These are phyloP conservation scores for Globisporangium barbulae DNA, from an alignment of 352 stramenopile genomes.

Conservation along the genomic window DNA sequence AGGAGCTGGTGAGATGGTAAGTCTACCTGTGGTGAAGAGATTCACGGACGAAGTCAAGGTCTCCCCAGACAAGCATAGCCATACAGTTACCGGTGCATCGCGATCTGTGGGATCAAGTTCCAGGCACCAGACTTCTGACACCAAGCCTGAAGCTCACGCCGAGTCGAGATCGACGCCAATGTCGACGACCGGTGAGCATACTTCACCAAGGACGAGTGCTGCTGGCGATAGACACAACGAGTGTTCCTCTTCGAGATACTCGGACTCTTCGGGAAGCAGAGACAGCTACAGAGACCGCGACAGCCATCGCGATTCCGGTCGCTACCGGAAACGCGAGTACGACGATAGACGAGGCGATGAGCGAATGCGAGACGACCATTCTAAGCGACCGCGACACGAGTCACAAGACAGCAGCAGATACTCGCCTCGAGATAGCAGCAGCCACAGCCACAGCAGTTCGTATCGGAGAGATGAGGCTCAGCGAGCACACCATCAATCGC, in stretches of 20 bases:
- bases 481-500: background rate
- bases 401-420: background rate
- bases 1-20: background rate
- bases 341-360: background rate
- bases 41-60: background rate
- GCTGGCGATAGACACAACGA: background rate
- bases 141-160: background rate
- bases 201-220: background rate
- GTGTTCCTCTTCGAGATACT: background rate
- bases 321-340: slow-evolving; percentile 11
- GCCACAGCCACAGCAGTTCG: background rate
- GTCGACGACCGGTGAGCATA: background rate
- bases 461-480: background rate
- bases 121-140: background rate
- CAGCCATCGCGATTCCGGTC: background rate
- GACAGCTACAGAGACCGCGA: background rate
- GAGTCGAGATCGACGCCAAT: background rate
- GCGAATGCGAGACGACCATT: background rate
- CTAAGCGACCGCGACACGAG: slow-evolving; percentile 12
- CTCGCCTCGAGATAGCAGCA: slow-evolving; percentile 7
- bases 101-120: background rate
- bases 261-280: background rate
- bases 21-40: background rate
- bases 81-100: background rate
- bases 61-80: background rate